Evolutionary conservation across 805 yeast genomes (phyloP).

Genomic region (Pichia californica): DNA sequence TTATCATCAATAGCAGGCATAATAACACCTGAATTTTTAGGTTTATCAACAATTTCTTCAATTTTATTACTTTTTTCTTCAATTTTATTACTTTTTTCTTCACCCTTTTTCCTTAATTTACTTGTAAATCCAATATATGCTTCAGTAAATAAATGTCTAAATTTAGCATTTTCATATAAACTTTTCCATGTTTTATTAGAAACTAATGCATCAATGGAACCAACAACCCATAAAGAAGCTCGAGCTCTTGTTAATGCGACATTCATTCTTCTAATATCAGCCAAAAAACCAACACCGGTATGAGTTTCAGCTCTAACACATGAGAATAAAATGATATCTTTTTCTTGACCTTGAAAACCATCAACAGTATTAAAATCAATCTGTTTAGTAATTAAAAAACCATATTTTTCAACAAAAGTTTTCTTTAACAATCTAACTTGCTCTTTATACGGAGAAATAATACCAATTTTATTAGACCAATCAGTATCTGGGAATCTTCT

Average conservation of each 20-base stretch:
- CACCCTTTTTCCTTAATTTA: not conserved
- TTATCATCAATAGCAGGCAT: not conserved
- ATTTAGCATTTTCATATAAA: conserved; percentile 58
- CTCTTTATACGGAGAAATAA: conserved; percentile 92
- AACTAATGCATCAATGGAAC: conserved; percentile 60
- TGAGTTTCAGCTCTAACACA: conserved; percentile 85
- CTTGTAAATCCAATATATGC: conserved; percentile 25
- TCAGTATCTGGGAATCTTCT: conserved; percentile 40
- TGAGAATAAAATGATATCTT: conserved; percentile 86
- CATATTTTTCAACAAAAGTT: conserved; percentile 53
- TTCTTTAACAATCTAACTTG: conserved; percentile 60
- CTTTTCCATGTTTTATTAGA: conserved; percentile 68
- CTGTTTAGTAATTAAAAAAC: conserved; percentile 52
- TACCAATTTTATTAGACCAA: conserved; percentile 72
- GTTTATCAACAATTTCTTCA: not conserved
- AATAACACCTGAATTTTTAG: conserved; percentile 4
- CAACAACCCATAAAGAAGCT: conserved; percentile 87
- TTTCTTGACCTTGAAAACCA: conserved; percentile 98
- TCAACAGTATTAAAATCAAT: conserved; percentile 93
- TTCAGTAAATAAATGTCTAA: conserved; percentile 31
- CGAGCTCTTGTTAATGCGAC: conserved; percentile 94
- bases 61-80: not conserved
- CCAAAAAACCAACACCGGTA: conserved; percentile 76
- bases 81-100: not conserved
- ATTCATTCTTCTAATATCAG: conserved; percentile 92